Evolutionary conservation across 1,139 yeast species (phyloP), one percentile per base, ranked within the genome.

Genomic region (Debaryomyces robertsiae): DNA sequence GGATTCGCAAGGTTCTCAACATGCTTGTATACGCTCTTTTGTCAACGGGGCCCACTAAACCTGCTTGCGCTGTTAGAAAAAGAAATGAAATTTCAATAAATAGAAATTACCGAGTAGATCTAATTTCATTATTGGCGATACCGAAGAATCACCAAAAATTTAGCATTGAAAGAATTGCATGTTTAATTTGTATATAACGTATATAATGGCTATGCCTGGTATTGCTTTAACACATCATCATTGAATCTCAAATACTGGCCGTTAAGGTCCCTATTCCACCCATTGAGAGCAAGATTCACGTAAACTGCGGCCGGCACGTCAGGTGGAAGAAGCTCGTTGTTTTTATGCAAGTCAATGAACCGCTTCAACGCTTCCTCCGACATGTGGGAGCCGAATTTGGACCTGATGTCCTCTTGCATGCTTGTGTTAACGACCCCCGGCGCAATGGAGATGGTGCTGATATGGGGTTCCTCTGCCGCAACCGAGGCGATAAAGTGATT

Each of bases 341-440:
- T 67, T 19, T 65, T 51, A 55, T 86, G 79, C 43, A 89, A 65
- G 34, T 79, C 81, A 4, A 71, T 64, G 60, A 90, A 90, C 48
- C 81, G 69, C 42, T 77, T 63, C 48, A 78, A 73, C 9, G 78
- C 73, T 14, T 74, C 79, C 1, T 70, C 65, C 1, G 73, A 66
- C 96, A 89, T 88, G 27, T 66, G 64, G 9, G 56, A 49, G 1
- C 80, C 79, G 53, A 77, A 76, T 44, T 54, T 57, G 17, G 78
- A 82, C 54, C 97, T 77, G 43, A 91, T 89, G 43, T 79, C 82
- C 9, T 54, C 57, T 64, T 91, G 98, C 97, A 91, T 91, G 15
- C 68, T 71, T 0, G 98, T 90, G 57, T 86, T 89, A 2, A 91
- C 97, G 1, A 88, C 95, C 3, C 98, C 98, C 0, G 98, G 98